Percentiles rank a stretch among this genome's conserved stretches.
Conservation (phyloP, 345 rosid species). For the Chamaenerion angustifolium region DNA sequence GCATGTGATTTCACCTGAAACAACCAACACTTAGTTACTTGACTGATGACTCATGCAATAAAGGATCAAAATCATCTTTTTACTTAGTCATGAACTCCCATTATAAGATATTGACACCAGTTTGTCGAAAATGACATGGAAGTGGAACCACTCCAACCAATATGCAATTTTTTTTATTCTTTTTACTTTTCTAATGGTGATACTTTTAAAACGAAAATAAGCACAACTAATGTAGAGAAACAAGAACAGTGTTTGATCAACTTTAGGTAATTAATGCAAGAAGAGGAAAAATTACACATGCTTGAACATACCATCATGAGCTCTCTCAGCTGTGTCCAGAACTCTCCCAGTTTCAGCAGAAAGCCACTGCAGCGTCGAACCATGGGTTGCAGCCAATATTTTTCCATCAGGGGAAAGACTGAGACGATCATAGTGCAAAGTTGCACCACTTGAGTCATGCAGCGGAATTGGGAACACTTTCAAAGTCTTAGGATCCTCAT, state of each 20-base stretch:
- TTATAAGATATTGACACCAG: not conserved
- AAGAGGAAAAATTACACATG: not conserved
- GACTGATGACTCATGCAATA: not conserved
- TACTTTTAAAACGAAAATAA: no score
- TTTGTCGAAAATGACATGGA: no score
- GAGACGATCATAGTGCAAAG: conserved; percentile 67
- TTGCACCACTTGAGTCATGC: conserved; percentile 45
- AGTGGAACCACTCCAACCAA: no score
- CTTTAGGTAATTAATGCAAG: not conserved
- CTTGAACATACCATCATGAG: conserved; percentile 57
- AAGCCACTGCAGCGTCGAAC: conserved; percentile 78
- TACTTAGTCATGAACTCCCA: not conserved
- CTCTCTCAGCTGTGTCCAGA: conserved; percentile 77
- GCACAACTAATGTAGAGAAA: no score
- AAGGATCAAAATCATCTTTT: not conserved
- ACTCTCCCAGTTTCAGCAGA: conserved; percentile 71
- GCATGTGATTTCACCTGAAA: conserved; percentile 79
- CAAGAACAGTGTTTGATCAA: no score
- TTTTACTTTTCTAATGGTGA: no score
- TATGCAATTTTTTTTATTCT: no score
- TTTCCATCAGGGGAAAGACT: conserved; percentile 84
- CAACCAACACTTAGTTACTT: not conserved
- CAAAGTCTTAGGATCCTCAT: conserved; percentile 94
- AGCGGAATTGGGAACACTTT: conserved; percentile 79
- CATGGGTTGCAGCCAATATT: conserved; percentile 66